Evolutionary conservation across 2,329 filamentous ascomycete genomes (phyloP).

Genomic region (Clonostachys byssicola): DNA sequence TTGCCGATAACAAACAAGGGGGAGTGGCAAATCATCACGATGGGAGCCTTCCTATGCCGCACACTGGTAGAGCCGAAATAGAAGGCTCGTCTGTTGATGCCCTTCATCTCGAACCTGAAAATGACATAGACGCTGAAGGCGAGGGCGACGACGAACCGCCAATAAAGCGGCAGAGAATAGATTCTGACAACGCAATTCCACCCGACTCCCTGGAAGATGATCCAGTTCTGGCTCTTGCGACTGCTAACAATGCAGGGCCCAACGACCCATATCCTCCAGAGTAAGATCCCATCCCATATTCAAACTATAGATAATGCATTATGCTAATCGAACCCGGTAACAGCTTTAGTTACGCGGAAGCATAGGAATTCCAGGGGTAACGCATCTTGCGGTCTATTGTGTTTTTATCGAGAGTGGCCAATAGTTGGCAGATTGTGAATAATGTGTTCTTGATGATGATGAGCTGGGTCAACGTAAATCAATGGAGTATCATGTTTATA

Average conservation of each 20-base stretch:
- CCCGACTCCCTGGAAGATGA: constrained; percentile 38
- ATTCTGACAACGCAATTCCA: constrained; percentile 17
- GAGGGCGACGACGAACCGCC: constrained; percentile 20
- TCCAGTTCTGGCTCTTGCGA: constrained; percentile 41
- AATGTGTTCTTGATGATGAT: too few relatives aligned
- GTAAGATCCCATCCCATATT: constrained; percentile 23
- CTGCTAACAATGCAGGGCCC: constrained; percentile 24
- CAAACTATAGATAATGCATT: background rate
- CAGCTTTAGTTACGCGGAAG: constrained; percentile 35
- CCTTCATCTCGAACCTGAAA: background rate
- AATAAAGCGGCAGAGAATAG: constrained; percentile 34
- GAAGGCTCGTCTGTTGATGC: too few relatives aligned
- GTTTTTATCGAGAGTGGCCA: too few relatives aligned
- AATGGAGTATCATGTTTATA: too few relatives aligned
- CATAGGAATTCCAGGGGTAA: constrained; percentile 13
- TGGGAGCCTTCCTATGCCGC: too few relatives aligned
- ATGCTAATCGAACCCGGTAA: constrained; percentile 5
- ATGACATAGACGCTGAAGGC: constrained; percentile 3
- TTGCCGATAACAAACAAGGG: too few relatives aligned
- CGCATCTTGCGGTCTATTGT: too few relatives aligned
- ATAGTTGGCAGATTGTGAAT: too few relatives aligned
- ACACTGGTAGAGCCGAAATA: too few relatives aligned
- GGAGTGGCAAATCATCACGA: too few relatives aligned
- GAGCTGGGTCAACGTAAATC: too few relatives aligned
- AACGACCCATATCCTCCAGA: constrained; percentile 33